Evolutionary conservation across 768 basidiomycete species (phyloP).

Genomic region (Ramaria sp.): DNA sequence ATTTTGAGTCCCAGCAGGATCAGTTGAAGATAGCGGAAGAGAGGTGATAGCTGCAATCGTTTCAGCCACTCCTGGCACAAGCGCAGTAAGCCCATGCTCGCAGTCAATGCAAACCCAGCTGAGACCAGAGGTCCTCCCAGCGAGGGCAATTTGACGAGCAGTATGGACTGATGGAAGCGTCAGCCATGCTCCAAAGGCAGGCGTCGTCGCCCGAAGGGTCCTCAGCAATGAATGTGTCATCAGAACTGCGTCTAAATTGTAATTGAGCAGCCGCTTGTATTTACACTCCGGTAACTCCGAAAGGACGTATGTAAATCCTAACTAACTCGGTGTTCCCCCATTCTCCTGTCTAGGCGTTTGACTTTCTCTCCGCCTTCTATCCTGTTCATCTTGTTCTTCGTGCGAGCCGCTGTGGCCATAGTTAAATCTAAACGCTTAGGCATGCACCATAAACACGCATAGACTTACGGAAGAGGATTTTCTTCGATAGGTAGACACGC

Average conservation of each 20-base stretch:
- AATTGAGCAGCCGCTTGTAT: no score
- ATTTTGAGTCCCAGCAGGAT: constrained; percentile 15
- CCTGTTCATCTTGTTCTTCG: constrained; percentile 50
- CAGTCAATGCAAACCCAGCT: constrained; percentile 56
- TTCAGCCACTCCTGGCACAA: constrained; percentile 48
- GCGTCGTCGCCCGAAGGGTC: constrained; percentile 20
- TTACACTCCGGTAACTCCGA: no score
- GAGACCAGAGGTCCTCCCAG: not conserved
- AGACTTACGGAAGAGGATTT: constrained; percentile 43
- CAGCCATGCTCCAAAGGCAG: constrained; percentile 61
- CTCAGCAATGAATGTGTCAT: constrained; percentile 4
- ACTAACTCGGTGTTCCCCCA: not conserved
- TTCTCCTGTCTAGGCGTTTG: not conserved
- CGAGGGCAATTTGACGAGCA: constrained; percentile 42
- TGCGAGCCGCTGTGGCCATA: constrained; percentile 39
- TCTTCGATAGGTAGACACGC: constrained; percentile 70
- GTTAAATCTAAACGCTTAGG: no score
- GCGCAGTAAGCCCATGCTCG: constrained; percentile 52
- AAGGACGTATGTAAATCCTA: not conserved
- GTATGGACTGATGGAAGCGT: constrained; percentile 48
- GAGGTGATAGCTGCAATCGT: constrained; percentile 41
- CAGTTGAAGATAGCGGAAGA: not conserved
- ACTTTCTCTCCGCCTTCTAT: constrained; percentile 22
- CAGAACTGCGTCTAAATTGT: no score
- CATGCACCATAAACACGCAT: not conserved